These are phyloP conservation scores for Aegilops sharonensis DNA, from an alignment of 176 grass and related monocot species.

Conservation along the genomic window DNA sequence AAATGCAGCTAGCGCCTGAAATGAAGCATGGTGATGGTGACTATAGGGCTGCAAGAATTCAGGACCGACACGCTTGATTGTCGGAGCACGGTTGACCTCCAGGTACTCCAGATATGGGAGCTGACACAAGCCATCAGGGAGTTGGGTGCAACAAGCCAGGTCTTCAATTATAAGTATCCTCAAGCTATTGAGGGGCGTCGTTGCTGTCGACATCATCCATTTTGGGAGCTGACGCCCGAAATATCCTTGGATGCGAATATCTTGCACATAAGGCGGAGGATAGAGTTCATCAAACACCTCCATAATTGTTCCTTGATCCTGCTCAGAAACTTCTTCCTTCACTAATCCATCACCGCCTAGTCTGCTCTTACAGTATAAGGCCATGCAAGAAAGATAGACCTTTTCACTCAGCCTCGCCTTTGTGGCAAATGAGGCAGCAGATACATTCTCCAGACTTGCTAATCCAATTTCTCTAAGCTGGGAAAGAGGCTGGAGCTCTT, in stretches of 20 bases:
- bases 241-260: neutral
- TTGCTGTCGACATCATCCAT: neutral
- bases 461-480: neutral
- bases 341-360: neutral
- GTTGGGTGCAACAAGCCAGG: neutral
- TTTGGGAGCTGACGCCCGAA: neutral
- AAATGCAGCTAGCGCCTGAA: neutral
- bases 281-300: too few species aligned
- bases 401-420: neutral
- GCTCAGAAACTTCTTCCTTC: neutral
- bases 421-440: neutral
- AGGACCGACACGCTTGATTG: neutral
- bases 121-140: neutral
- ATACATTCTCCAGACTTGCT: neutral
- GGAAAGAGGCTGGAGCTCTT: neutral
- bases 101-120: neutral
- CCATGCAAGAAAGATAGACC: neutral
- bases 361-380: neutral
- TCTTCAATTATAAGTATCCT: neutral
- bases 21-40: neutral
- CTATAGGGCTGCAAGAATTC: neutral
- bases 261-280: neutral
- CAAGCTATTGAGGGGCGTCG: neutral
- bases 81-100: neutral
- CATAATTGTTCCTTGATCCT: neutral